Conservation (phyloP, 2,329 filamentous ascomycete genomes). For the Lachnellula hyalina region DNA sequence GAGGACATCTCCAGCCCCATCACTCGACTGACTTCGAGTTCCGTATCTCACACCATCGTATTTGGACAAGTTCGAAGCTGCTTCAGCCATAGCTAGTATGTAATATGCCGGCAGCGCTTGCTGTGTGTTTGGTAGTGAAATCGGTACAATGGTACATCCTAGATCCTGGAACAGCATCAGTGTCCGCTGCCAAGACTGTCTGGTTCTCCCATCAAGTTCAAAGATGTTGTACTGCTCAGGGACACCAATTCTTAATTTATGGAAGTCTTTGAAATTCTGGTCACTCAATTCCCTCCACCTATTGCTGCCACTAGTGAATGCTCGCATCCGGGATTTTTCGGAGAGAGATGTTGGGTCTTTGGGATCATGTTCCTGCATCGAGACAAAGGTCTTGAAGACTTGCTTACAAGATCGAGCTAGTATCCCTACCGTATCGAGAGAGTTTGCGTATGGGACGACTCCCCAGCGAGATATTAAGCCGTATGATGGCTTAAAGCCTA, state of each 20-base stretch:
- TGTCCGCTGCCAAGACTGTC: conserved; percentile 60
- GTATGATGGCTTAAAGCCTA: conserved; percentile 71
- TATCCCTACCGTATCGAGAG: conserved; percentile 66
- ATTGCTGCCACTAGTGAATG: not conserved
- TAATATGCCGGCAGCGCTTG: conserved; percentile 92
- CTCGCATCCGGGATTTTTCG: conserved; percentile 36
- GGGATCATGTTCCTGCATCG: conserved; percentile 10
- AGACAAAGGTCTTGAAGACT: conserved; percentile 30
- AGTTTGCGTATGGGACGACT: conserved; percentile 69
- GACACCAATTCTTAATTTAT: conserved; percentile 45
- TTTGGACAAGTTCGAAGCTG: conserved; percentile 91
- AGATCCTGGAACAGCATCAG: conserved; percentile 53
- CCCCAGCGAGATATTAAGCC: conserved; percentile 64
- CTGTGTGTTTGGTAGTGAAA: conserved; percentile 78
- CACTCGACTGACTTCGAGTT: conserved; percentile 32
- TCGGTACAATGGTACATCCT: conserved; percentile 68
- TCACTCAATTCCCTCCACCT: not conserved
- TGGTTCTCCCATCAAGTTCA: conserved; percentile 68
- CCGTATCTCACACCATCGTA: conserved; percentile 98
- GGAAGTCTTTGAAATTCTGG: conserved; percentile 1
- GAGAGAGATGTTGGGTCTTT: conserved; percentile 50
- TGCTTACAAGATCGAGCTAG: conserved; percentile 40
- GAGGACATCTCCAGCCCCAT: conserved; percentile 57
- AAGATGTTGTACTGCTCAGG: conserved; percentile 81
- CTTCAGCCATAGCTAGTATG: conserved; percentile 89